Conservation (phyloP, 2,329 filamentous ascomycete genomes). For the Immersiporthe knoxdaviesiana region DNA sequence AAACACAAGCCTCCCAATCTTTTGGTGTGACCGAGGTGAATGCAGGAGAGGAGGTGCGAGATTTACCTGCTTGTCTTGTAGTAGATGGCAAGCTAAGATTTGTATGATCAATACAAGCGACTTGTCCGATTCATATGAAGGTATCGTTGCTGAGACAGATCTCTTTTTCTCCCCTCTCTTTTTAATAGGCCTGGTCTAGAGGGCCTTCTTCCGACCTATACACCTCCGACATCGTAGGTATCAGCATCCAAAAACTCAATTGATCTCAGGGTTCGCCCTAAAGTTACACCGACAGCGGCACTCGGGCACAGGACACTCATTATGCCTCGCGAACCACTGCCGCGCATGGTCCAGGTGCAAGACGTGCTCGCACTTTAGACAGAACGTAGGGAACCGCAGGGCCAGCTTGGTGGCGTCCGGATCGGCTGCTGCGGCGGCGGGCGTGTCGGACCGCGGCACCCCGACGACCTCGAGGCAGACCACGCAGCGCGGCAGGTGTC, state of each 20-base stretch:
- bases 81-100: not conserved
- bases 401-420: slow-evolving; percentile 47
- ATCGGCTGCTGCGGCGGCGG: slow-evolving; percentile 55
- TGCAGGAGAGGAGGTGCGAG: not conserved
- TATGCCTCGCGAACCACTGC: slow-evolving; percentile 67
- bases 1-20: no score
- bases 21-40: not conserved
- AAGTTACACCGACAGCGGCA: slow-evolving; percentile 69
- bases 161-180: no score
- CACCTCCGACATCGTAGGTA: not conserved
- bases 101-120: not conserved
- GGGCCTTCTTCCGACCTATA: not conserved
- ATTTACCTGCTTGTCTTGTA: not conserved
- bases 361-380: slow-evolving; percentile 69
- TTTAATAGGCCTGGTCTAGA: not conserved
- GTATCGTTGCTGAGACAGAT: not conserved
- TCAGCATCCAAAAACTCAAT: slow-evolving; percentile 35
- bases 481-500: slow-evolving; percentile 68
- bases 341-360: slow-evolving; percentile 69
- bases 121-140: not conserved
- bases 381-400: slow-evolving; percentile 69
- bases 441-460: slow-evolving; percentile 62
- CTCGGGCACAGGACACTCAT: slow-evolving; percentile 70
- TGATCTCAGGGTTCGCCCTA: slow-evolving; percentile 61
- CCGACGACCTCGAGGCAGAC: slow-evolving; percentile 70